Percentiles rank a stretch among this genome's conserved stretches.
Evolutionary conservation across 2,329 filamentous ascomycete species (phyloP).

Genomic region (Pseudogymnoascus sp.): DNA sequence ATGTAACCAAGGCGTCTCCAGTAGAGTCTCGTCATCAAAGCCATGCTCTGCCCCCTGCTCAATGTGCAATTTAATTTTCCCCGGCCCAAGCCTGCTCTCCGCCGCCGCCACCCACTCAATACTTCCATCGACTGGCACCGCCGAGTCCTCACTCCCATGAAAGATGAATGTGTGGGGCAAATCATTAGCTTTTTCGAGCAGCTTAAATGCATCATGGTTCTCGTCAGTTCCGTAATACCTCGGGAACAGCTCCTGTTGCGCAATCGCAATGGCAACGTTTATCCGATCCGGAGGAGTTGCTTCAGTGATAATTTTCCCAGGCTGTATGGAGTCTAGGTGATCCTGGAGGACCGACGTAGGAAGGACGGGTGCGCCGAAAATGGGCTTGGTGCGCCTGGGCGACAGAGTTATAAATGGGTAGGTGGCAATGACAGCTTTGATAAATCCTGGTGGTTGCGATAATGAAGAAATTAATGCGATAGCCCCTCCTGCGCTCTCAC

Average conservation of each 20-base stretch:
- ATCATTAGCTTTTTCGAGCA: constrained; percentile 15
- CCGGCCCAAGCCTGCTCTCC: constrained; percentile 16
- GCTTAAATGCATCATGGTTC: constrained; percentile 11
- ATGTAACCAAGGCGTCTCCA: constrained; percentile 19
- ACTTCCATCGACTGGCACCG: constrained; percentile 16
- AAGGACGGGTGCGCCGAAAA: constrained; percentile 16
- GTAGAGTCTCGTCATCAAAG: constrained; percentile 11
- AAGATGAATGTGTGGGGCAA: constrained; percentile 16
- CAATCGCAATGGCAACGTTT: constrained; percentile 11
- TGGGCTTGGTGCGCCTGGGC: constrained; percentile 12
- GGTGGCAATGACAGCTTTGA: constrained; percentile 18
- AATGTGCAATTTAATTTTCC: constrained; percentile 11
- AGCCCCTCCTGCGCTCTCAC: constrained; percentile 17
- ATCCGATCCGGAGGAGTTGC: constrained; percentile 15
- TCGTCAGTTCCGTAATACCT: constrained; percentile 16
- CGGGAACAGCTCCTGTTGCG: constrained; percentile 16
- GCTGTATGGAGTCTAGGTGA: constrained; percentile 11
- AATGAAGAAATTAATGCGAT: constrained; percentile 13
- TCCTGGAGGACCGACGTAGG: constrained; percentile 14
- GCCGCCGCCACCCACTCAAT: constrained; percentile 15
- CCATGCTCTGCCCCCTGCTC: constrained; percentile 15
- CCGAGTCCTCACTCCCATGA: constrained; percentile 19
- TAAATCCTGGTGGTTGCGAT: constrained; percentile 12
- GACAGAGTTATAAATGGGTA: constrained; percentile 18
- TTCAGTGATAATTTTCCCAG: constrained; percentile 16